A percentile compares a stretch with the other conserved stretches of the same genome.
Evolutionary conservation across 2,329 filamentous ascomycete genomes (phyloP).

Genomic region (Colletotrichum cordylinicola): DNA sequence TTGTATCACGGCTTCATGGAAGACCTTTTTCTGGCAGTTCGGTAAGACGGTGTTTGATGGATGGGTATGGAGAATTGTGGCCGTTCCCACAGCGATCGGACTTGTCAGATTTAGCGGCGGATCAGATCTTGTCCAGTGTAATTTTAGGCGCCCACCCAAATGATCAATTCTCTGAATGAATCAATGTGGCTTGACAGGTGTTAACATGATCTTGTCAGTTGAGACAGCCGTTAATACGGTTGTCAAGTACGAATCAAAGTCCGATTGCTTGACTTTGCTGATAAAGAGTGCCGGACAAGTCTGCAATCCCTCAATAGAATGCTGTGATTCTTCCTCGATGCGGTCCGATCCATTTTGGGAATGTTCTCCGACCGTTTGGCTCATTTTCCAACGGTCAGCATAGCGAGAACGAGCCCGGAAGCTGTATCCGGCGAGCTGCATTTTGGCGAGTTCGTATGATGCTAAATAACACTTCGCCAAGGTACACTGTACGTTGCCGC

Average conservation of each 20-base stretch:
- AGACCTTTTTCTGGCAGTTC: not conserved
- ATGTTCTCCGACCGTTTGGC: not conserved
- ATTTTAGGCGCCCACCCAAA: constrained; percentile 9
- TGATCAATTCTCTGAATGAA: not conserved
- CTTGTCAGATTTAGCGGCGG: constrained; percentile 15
- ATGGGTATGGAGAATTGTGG: not conserved
- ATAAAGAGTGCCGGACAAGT: no score
- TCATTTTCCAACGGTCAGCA: not conserved
- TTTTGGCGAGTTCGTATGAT: not conserved
- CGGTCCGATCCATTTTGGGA: not conserved
- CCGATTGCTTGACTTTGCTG: not conserved
- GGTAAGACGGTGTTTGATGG: not conserved
- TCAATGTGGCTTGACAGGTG: no score
- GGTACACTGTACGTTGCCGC: not conserved
- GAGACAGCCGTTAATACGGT: no score
- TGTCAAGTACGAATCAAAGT: not conserved
- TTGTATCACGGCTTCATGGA: not conserved
- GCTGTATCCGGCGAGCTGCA: not conserved
- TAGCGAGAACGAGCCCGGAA: no score
- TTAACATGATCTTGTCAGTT: no score
- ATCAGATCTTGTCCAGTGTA: constrained; percentile 7
- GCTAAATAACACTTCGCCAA: not conserved
- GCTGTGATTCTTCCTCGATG: not conserved
- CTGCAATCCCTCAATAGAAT: no score
- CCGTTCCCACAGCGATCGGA: not conserved